A percentile compares a stretch with the other conserved stretches of the same genome.
Evolutionary conservation across 805 yeast species (phyloP).

Genomic region (Pichia paraexigua): DNA sequence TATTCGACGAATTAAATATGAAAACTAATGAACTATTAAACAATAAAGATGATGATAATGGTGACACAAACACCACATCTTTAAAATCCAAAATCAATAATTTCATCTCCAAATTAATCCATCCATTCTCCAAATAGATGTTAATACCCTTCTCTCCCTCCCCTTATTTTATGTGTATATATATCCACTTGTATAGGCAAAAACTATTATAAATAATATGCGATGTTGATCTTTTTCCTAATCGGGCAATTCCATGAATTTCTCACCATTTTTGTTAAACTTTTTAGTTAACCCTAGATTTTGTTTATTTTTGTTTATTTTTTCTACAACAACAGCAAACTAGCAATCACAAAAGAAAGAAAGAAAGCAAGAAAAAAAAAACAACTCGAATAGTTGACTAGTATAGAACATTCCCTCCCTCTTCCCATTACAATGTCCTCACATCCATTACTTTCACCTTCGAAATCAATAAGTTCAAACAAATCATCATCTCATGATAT

Average conservation of each 20-base stretch:
- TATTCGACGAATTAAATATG: constrained; percentile 6
- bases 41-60: background rate
- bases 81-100: background rate
- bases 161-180: no score
- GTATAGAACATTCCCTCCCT: background rate
- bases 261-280: no score
- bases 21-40: constrained; percentile 3
- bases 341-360: no score
- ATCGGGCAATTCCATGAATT: background rate
- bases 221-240: constrained; percentile 6
- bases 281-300: no score
- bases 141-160: background rate
- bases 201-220: no score
- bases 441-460: background rate
- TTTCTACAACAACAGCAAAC: no score
- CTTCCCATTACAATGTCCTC: background rate
- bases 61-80: background rate
- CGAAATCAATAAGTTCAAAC: background rate
- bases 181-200: no score
- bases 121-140: background rate
- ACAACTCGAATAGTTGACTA: no score
- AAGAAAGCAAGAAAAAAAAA: no score
- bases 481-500: constrained; percentile 14
- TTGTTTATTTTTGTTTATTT: no score
- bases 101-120: background rate